phyloP scores from a whole-genome alignment of 768 basidiomycete species.

The Kwoniella newhampshirensis region DNA sequence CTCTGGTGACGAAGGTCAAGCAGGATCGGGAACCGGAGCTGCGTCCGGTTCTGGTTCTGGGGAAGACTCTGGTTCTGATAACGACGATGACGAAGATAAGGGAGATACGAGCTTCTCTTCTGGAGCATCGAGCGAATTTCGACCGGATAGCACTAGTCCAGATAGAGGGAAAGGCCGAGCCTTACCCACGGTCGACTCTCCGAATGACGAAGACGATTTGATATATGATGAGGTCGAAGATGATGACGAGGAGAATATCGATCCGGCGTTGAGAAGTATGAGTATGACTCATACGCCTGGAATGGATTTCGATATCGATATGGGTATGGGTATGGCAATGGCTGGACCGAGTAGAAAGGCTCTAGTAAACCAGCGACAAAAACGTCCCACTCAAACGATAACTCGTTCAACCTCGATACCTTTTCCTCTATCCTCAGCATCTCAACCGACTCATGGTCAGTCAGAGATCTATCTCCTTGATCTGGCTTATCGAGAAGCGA shows the following conservation, averaged over 20 bases:
- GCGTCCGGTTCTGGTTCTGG: slow-evolving; percentile 1
- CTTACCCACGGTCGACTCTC: too few relatives aligned
- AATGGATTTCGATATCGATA: not conserved
- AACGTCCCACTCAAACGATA: not conserved
- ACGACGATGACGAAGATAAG: slow-evolving; percentile 1
- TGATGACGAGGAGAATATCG: slow-evolving; percentile 10
- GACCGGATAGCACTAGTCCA: slow-evolving; percentile 13
- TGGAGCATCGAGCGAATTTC: slow-evolving; percentile 16
- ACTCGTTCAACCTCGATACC: not conserved
- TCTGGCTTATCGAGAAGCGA: slow-evolving; percentile 23
- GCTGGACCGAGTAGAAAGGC: not conserved
- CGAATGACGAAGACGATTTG: too few relatives aligned
- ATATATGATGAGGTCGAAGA: not conserved
- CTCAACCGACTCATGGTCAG: slow-evolving; percentile 11
- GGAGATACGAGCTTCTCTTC: slow-evolving; percentile 10
- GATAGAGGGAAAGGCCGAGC: slow-evolving; percentile 3
- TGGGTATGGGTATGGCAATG: too few relatives aligned
- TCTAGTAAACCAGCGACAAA: not conserved
- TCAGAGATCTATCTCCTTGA: slow-evolving; percentile 29
- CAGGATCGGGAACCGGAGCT: not conserved
- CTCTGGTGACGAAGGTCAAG: slow-evolving; percentile 9
- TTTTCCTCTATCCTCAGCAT: not conserved
- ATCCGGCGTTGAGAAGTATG: not conserved
- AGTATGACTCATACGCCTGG: not conserved
- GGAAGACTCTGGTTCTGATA: not conserved